A percentile compares a stretch with the other conserved stretches of the same genome.
phyloP scores from a whole-genome alignment of 257 asterid species.

The Lavandula angustifolia region DNA sequence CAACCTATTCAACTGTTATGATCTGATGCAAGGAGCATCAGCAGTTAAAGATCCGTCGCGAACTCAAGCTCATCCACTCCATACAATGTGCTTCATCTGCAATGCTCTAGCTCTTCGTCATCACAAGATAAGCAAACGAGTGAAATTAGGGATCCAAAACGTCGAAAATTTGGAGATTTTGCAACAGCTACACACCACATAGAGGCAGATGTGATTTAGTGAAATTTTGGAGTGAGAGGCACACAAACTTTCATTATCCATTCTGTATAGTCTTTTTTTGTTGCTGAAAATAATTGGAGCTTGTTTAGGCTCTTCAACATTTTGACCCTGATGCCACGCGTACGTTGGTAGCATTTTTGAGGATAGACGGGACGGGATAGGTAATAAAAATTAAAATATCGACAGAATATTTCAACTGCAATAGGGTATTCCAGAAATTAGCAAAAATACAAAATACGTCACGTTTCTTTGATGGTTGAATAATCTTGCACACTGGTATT shows the following conservation, averaged over 20 bases:
- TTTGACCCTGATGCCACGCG: too few species aligned
- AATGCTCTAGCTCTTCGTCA: conserved; percentile 29
- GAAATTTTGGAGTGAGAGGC: not conserved
- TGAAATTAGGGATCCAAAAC: conserved; percentile 14
- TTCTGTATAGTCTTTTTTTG: not conserved
- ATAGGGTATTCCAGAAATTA: too few species aligned
- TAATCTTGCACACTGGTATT: too few species aligned
- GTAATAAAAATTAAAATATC: too few species aligned
- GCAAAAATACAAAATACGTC: too few species aligned
- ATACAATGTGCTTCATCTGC: conserved; percentile 40
- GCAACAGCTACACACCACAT: not conserved
- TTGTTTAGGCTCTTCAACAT: too few species aligned
- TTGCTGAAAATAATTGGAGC: not conserved
- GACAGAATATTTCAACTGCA: too few species aligned
- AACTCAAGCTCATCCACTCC: conserved; percentile 50
- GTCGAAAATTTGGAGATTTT: conserved; percentile 4
- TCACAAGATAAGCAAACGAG: conserved; percentile 15
- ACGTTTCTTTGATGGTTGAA: too few species aligned
- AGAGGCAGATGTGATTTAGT: not conserved
- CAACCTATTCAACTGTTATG: conserved; percentile 36
- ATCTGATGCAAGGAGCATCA: conserved; percentile 41
- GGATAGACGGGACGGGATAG: too few species aligned
- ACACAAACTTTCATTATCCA: not conserved
- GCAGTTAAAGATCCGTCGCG: conserved; percentile 34
- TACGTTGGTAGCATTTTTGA: too few species aligned